Evolutionary conservation across 768 basidiomycete species (phyloP).

Genomic region (Hysterangium stoloniferum): DNA sequence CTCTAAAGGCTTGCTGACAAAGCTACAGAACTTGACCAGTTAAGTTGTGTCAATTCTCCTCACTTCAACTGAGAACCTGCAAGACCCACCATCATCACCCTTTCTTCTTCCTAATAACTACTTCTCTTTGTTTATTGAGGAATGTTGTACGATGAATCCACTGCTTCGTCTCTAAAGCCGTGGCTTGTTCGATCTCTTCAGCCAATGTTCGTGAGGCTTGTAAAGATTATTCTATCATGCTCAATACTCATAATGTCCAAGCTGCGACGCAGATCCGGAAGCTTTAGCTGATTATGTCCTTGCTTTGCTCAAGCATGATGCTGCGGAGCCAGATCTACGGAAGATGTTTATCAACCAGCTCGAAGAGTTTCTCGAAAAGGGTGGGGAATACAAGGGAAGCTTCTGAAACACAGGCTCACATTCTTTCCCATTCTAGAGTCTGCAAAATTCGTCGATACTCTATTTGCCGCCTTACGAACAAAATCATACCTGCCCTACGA

Average conservation of each 20-base stretch:
- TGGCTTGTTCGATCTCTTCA: conserved; percentile 88
- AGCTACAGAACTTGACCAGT: no score
- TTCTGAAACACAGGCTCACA: no score
- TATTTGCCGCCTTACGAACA: conserved; percentile 78
- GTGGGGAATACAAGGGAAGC: conserved; percentile 40
- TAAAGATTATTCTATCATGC: conserved; percentile 8
- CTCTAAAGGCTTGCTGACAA: neutral
- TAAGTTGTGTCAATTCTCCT: neutral
- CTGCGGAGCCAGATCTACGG: conserved; percentile 73
- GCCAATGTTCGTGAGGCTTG: conserved; percentile 61
- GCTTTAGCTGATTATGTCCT: conserved; percentile 93
- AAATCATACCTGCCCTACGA: conserved; percentile 78
- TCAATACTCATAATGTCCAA: conserved; percentile 24
- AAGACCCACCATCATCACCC: no score
- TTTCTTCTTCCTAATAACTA: no score
- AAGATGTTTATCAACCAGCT: conserved; percentile 70
- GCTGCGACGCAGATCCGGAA: conserved; percentile 94
- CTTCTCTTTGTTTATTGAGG: neutral
- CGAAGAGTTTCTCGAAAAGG: conserved; percentile 90
- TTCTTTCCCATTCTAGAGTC: conserved; percentile 34
- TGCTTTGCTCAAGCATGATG: conserved; percentile 87
- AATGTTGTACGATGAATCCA: conserved; percentile 40
- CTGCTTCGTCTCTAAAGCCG: conserved; percentile 62
- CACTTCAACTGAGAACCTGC: no score
- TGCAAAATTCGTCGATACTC: conserved; percentile 67